A percentile compares a stretch with the other conserved stretches of the same genome.
Conservation (phyloP, 2,329 filamentous ascomycete species). For the Pestalotiopsis sp. region DNA sequence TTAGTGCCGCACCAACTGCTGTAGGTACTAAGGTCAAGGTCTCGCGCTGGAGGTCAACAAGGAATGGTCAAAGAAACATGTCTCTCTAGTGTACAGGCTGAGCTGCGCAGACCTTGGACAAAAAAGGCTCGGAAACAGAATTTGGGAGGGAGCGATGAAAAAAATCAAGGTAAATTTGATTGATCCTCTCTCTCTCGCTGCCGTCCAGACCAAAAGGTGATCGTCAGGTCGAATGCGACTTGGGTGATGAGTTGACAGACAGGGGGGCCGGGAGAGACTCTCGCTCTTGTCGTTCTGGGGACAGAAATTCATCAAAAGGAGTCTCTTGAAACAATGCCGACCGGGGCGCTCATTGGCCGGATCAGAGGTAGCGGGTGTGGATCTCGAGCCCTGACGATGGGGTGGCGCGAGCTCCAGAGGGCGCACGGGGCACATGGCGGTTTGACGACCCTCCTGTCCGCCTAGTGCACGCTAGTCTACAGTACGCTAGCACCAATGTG, state of each 20-base stretch:
- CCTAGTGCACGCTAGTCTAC: neutral
- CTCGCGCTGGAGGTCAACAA: neutral
- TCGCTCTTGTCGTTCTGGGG: neutral
- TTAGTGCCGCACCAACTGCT: neutral
- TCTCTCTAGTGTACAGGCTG: neutral
- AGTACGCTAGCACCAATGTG: neutral
- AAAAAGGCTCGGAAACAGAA: neutral
- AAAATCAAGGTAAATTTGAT: conserved; percentile 1
- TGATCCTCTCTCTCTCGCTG: neutral
- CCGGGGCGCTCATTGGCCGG: conserved; percentile 2
- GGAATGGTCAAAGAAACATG: neutral
- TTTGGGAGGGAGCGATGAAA: neutral
- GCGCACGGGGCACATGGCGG: neutral
- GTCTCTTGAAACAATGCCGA: conserved; percentile 1
- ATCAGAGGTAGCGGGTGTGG: neutral
- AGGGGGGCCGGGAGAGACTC: neutral
- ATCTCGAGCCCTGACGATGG: neutral
- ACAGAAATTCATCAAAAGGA: conserved; percentile 14
- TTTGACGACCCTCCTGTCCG: neutral
- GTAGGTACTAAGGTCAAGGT: neutral
- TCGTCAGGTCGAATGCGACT: neutral
- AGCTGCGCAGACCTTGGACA: neutral
- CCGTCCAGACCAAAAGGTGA: neutral
- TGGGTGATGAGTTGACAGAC: neutral
- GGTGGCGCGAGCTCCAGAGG: neutral